phyloP scores from a whole-genome alignment of 2,329 filamentous ascomycete genomes.

The Volutella citrinella region DNA sequence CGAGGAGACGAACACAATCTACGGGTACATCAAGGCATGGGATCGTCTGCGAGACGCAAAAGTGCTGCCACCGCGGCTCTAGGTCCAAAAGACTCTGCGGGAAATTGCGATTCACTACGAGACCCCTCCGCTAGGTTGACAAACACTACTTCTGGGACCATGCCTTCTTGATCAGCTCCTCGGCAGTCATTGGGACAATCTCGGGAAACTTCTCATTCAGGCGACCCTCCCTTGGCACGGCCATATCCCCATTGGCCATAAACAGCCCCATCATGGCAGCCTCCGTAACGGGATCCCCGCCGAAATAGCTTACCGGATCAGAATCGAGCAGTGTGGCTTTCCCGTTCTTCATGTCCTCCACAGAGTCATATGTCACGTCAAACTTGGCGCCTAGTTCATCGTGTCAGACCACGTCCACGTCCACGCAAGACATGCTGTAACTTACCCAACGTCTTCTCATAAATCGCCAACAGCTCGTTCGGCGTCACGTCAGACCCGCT shows the following conservation, averaged over 20 bases:
- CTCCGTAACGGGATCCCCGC: neutral
- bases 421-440: neutral
- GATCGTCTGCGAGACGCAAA: conserved; percentile 14
- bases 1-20: conserved; percentile 12
- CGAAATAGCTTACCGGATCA: conserved; percentile 1
- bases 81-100: no score
- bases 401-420: neutral
- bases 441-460: neutral
- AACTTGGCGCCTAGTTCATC: conserved; percentile 1
- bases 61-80: conserved; percentile 12
- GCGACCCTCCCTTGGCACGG: conserved; percentile 1
- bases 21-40: conserved; percentile 9
- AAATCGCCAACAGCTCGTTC: neutral
- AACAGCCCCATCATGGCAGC: neutral
- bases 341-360: neutral
- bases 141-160: no score
- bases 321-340: conserved; percentile 1
- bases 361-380: neutral
- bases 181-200: neutral
- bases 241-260: neutral
- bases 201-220: conserved; percentile 2
- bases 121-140: no score
- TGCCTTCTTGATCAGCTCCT: conserved; percentile 1
- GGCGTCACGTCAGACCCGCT: neutral
- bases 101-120: no score